Evolutionary conservation across 805 yeast genomes (phyloP), one percentile per base, ranked within the genome.

Genomic region (Zygosaccharomyces bisporus): DNA sequence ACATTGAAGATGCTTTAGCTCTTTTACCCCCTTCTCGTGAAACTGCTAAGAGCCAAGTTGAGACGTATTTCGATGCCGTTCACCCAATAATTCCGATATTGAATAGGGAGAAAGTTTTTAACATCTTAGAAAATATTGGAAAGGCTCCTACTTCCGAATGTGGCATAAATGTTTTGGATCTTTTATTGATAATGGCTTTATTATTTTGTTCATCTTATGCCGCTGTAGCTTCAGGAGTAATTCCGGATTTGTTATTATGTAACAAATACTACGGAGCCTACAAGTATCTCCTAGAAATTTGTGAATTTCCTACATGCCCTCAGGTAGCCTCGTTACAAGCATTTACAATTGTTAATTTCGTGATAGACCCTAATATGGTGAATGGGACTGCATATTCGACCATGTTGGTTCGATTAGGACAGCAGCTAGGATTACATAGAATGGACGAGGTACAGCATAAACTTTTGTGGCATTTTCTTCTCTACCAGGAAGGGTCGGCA

Each of bases 341-440:
- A 13, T 48, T 47, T 29, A 21, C 49, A 5, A 34, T 58, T 6
- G 56, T 57, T 1, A 57, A 58, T 41, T 59, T 59, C 47, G 50
- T 60, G 2, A 42, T 50, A 6, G 65, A 60, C 43, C 65, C 65
- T 5, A 60, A 60, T 42, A 60, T 60, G 65, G 55, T 54, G 1
- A 49, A 51, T 18, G 51, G 57, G 6, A 39, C 52, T 6, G 56
- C 53, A 3, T 47, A 56, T 38, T 55, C 65, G 1, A 48, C 61
- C 9, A 58, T 57, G 56, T 41, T 58, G 12, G 53, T 59, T 3
- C 52, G 63, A 29, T 46, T 58, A 23, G 61, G 54, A 3, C 63
- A 60, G 45, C 61, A 59, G 24, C 25, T 58, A 17, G 58, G 61
- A 8, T 19, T 60, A 23, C 52, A 54, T 34, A 54, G 46, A 24